Percentiles rank a stretch among this genome's conserved stretches.
These are phyloP conservation scores for Botrytis sinoallii DNA, from an alignment of 2,329 filamentous ascomycete genomes.

Conservation along the genomic window DNA sequence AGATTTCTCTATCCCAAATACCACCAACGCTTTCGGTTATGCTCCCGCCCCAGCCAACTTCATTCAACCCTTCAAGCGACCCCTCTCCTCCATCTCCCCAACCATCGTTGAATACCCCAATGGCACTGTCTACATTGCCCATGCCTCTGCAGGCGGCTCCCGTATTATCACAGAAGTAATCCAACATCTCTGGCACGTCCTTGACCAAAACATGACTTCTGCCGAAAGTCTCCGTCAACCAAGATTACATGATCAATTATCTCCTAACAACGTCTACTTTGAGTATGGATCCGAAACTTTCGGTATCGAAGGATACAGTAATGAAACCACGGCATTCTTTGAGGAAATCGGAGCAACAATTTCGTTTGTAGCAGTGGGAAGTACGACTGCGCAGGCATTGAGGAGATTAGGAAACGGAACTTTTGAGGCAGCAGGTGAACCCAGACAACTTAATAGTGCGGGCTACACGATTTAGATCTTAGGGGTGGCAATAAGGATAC, in stretches of 20 bases:
- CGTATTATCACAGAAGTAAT: slow-evolving; percentile 65
- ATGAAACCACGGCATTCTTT: slow-evolving; percentile 59
- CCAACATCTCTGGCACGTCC: slow-evolving; percentile 61
- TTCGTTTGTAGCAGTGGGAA: slow-evolving; percentile 53
- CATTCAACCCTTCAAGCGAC: slow-evolving; percentile 61
- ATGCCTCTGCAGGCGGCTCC: slow-evolving; percentile 62
- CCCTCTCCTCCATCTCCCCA: slow-evolving; percentile 62
- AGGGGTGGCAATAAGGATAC: not conserved
- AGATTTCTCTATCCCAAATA: slow-evolving; percentile 64
- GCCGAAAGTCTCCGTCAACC: slow-evolving; percentile 54
- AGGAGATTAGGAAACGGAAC: slow-evolving; percentile 54
- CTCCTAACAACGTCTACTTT: slow-evolving; percentile 54
- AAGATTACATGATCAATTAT: slow-evolving; percentile 62
- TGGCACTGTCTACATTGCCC: slow-evolving; percentile 56
- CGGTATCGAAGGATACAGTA: slow-evolving; percentile 50
- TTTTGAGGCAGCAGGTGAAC: slow-evolving; percentile 77
- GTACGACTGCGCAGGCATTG: slow-evolving; percentile 63
- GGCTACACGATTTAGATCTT: slow-evolving; percentile 51
- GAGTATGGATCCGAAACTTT: slow-evolving; percentile 46
- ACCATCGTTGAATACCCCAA: slow-evolving; percentile 59
- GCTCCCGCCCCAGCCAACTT: slow-evolving; percentile 62
- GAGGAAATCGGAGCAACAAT: slow-evolving; percentile 56
- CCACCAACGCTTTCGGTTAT: slow-evolving; percentile 65
- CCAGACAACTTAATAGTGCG: slow-evolving; percentile 66
- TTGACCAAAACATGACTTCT: slow-evolving; percentile 54